Base-by-base conservation (phyloP, 108 stramenopile species). In the Cyclotella cryptica region DNA sequence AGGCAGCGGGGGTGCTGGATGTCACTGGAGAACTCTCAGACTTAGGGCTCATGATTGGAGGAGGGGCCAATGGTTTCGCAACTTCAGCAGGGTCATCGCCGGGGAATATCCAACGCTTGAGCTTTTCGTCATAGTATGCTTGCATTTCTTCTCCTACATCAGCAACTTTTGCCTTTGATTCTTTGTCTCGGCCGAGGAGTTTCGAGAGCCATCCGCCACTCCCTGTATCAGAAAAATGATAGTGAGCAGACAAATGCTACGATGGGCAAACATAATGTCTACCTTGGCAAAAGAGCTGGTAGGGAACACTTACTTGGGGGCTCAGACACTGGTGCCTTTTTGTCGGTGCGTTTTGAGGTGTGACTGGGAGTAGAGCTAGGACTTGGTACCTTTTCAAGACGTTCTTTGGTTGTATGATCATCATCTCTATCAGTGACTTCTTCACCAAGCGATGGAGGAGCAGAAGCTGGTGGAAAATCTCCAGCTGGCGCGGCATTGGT, bases 31-130 rank as follows among this genome's bases (percentile, higher is more conserved):
- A 6, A 72, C 72, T 79, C 2, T 67, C 65, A 22, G 83, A 29
- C 15, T 63, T 70, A 14, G 62, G 68, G 15, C 78, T 67, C 8
- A 72, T 79, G 35, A 84, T 93, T 10, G 96, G 92, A 9, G 96
- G 96, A 45, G 93, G 96, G 12, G 89, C 89, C 21, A 93, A 66
- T 27, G 96, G 93, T 53, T 79, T 80, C 28, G 86, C 90, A 26
- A 88, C 55, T 47, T 90, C 90, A 19, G 80, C 88, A 7, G 90
- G 90, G 47, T 92, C 89, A 13, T 93, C 92, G 42, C 92, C 94
- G 9, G 94, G 94, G 72, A 95, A 95, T 18, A 95, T 85, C 94
- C 84, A 85, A 40, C 74, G 69, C 29, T 81, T 81, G 15, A 73
- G 45, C n/a, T 81, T 77, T 24, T 84, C 83, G 59, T 84, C 83